These are phyloP conservation scores for Paecilomyces sp. DNA, from an alignment of 2,329 filamentous ascomycete species.

Conservation along the genomic window DNA sequence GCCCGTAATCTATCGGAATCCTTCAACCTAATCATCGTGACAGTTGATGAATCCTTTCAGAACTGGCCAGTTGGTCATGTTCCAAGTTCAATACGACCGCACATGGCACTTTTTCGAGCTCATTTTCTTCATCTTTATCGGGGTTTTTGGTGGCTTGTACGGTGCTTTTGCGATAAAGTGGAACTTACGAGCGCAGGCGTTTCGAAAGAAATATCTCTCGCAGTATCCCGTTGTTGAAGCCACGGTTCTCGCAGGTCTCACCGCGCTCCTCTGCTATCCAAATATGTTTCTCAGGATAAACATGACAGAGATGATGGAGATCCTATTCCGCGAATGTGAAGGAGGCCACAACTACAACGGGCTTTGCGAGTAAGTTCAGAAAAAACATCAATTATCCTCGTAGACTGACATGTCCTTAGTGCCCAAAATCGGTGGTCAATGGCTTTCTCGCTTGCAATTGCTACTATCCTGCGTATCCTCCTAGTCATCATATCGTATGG, in stretches of 20 bases:
- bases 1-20: not conserved
- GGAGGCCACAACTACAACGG: slow-evolving; percentile 81
- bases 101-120: slow-evolving; percentile 98
- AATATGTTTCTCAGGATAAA: slow-evolving; percentile 94
- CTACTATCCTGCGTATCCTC: slow-evolving; percentile 72
- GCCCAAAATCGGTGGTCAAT: slow-evolving; percentile 67
- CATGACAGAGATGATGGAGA: slow-evolving; percentile 99
- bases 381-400: not conserved
- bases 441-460: slow-evolving; percentile 67
- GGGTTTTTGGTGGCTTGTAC: slow-evolving; percentile 88
- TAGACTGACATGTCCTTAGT: slow-evolving; percentile 23
- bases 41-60: slow-evolving; percentile 93
- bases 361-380: slow-evolving; percentile 63
- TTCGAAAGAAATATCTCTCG: slow-evolving; percentile 84
- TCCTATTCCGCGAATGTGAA: slow-evolving; percentile 89
- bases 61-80: slow-evolving; percentile 98
- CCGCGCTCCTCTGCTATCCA: slow-evolving; percentile 90
- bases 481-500: slow-evolving; percentile 95
- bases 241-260: slow-evolving; percentile 71
- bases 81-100: slow-evolving; percentile 91
- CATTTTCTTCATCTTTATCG: slow-evolving; percentile 84
- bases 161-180: slow-evolving; percentile 97
- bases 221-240: slow-evolving; percentile 82
- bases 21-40: not conserved
- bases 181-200: slow-evolving; percentile 85